These are phyloP conservation scores for Termitomyces sp. DNA, from an alignment of 768 basidiomycete genomes.

Conservation along the genomic window DNA sequence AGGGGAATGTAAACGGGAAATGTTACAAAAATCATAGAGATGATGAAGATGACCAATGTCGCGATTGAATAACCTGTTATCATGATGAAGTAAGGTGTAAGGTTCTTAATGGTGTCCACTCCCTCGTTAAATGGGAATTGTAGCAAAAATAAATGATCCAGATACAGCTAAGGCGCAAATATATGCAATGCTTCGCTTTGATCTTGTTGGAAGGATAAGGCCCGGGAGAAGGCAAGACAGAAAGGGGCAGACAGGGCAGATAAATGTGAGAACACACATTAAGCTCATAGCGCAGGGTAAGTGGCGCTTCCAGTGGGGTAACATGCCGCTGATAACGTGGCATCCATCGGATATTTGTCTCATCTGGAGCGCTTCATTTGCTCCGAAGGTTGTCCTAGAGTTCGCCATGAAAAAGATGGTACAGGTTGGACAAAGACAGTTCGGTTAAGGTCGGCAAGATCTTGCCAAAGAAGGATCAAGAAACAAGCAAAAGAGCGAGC, in stretches of 20 bases:
- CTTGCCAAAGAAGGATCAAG: not conserved
- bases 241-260: not conserved
- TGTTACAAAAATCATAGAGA: constrained; percentile 50
- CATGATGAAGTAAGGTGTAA: constrained; percentile 22
- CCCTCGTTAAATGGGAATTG: not conserved
- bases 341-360: not conserved
- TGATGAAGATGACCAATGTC: constrained; percentile 46
- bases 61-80: constrained; percentile 38
- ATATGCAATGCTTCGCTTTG: not conserved
- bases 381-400: not conserved
- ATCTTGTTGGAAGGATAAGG: too few species aligned
- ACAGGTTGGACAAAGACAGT: not conserved
- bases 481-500: not conserved
- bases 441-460: not conserved
- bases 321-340: not conserved
- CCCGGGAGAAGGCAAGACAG: not conserved
- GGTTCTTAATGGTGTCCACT: not conserved
- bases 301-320: not conserved
- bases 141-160: not conserved
- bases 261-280: not conserved
- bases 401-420: too few species aligned
- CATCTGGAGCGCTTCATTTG: not conserved
- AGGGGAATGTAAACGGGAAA: constrained; percentile 36
- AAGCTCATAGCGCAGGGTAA: not conserved
- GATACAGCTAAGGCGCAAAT: not conserved